These are phyloP conservation scores for Draba incana DNA, from an alignment of 345 rosid genomes.

Conservation along the genomic window DNA sequence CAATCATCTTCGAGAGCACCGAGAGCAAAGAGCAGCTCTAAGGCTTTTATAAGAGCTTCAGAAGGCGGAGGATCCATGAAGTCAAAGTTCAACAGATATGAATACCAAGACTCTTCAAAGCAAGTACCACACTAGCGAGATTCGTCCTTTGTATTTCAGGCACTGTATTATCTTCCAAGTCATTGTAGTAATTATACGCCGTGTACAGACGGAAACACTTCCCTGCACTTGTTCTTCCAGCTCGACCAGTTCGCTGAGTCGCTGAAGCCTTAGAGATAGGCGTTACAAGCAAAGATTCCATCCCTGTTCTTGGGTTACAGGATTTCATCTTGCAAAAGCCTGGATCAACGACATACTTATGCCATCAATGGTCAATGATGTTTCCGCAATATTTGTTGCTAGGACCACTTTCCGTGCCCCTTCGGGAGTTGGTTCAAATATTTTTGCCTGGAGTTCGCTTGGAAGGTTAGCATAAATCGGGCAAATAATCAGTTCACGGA, in stretches of 20 bases:
- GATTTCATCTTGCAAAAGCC: conserved; percentile 88
- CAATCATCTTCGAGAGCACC: conserved; percentile 86
- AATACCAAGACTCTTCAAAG: conserved; percentile 89
- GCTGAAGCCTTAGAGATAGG: conserved; percentile 92
- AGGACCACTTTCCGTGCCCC: conserved; percentile 89
- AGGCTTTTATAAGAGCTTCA: conserved; percentile 76
- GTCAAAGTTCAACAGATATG: conserved; percentile 74
- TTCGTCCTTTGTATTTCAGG: conserved; percentile 90
- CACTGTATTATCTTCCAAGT: conserved; percentile 76
- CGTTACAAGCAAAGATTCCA: conserved; percentile 81
- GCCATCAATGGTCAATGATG: conserved; percentile 84
- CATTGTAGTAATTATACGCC: conserved; percentile 64
- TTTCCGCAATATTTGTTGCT: conserved; percentile 92
- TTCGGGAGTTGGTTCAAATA: conserved; percentile 86
- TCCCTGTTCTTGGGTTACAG: conserved; percentile 85
- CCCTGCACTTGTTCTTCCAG: conserved; percentile 90
- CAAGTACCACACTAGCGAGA: conserved; percentile 82
- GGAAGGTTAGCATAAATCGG: conserved; percentile 90
- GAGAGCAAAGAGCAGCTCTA: conserved; percentile 74
- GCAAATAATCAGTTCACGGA: conserved; percentile 79
- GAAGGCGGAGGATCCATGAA: conserved; percentile 93
- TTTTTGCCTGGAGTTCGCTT: conserved; percentile 82
- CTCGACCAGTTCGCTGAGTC: conserved; percentile 79
- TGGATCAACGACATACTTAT: conserved; percentile 81
- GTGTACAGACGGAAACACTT: conserved; percentile 78